phyloP scores from a whole-genome alignment of 805 yeast genomes.

The Pichia nanzhaoensis region DNA sequence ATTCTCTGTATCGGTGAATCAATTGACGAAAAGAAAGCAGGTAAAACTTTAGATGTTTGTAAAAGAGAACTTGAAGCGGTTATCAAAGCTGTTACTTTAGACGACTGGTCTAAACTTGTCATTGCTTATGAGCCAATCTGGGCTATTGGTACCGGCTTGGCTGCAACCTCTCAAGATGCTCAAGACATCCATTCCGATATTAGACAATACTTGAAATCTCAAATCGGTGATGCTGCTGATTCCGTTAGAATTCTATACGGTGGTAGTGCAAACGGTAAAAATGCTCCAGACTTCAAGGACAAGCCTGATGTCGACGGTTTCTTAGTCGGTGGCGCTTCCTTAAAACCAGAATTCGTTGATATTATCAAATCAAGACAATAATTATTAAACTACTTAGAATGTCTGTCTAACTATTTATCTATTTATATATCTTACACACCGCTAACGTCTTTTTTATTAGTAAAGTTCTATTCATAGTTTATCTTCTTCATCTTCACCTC shows the following conservation, averaged over 20 bases:
- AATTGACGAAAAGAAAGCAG: slow-evolving; percentile 87
- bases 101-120: slow-evolving; percentile 88
- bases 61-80: slow-evolving; percentile 89
- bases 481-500: background rate
- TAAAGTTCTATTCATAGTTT: too few relatives aligned
- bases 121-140: slow-evolving; percentile 99
- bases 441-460: too few relatives aligned
- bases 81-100: slow-evolving; percentile 48
- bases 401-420: background rate
- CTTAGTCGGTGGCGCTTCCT: slow-evolving; percentile 98
- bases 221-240: slow-evolving; percentile 78
- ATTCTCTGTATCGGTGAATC: slow-evolving; percentile 98
- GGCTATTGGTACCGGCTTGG: slow-evolving; percentile 99
- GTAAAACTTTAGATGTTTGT: slow-evolving; percentile 78
- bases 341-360: slow-evolving; percentile 96
- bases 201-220: slow-evolving; percentile 72
- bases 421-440: too few relatives aligned
- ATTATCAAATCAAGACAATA: slow-evolving; percentile 88
- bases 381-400: slow-evolving; percentile 5
- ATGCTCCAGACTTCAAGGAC: slow-evolving; percentile 84
- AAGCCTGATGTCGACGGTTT: slow-evolving; percentile 95
- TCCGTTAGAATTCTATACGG: slow-evolving; percentile 90
- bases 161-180: slow-evolving; percentile 98
- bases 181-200: slow-evolving; percentile 88
- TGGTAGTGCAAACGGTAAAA: slow-evolving; percentile 95